A percentile compares a stretch with the other conserved stretches of the same genome.
phyloP scores from a whole-genome alignment of 1,284 basidiomycete species.

The Gymnopus androsaceus region DNA sequence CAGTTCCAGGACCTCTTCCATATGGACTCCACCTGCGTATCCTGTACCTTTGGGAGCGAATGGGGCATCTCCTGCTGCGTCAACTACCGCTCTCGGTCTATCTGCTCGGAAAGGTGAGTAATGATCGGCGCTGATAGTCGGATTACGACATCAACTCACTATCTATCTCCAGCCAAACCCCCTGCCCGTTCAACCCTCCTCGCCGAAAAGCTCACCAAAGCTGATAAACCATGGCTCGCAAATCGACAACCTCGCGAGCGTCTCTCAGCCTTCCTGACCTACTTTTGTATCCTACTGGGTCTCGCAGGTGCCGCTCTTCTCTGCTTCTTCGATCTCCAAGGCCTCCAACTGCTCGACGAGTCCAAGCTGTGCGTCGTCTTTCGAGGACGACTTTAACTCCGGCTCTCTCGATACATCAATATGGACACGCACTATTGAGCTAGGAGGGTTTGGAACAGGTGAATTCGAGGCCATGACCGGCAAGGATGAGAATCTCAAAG shows the following conservation, averaged over 20 bases:
- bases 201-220: slow-evolving; percentile 43
- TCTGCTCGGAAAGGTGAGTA: slow-evolving; percentile 32
- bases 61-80: slow-evolving; percentile 30
- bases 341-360: slow-evolving; percentile 38
- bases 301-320: slow-evolving; percentile 41
- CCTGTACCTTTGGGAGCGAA: slow-evolving; percentile 23
- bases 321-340: slow-evolving; percentile 40
- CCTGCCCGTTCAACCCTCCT: slow-evolving; percentile 51
- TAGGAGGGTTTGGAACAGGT: slow-evolving; percentile 78
- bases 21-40: slow-evolving; percentile 61
- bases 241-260: slow-evolving; percentile 35
- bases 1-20: slow-evolving; percentile 59
- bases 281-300: slow-evolving; percentile 44
- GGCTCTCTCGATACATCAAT: slow-evolving; percentile 40
- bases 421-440: slow-evolving; percentile 66
- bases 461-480: slow-evolving; percentile 82
- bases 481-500: slow-evolving; percentile 70
- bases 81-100: slow-evolving; percentile 32
- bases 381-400: slow-evolving; percentile 69
- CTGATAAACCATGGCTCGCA: slow-evolving; percentile 56
- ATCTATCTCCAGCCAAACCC: slow-evolving; percentile 33
- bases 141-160: neutral
- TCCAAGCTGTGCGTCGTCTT: slow-evolving; percentile 61
- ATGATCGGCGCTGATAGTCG: neutral
- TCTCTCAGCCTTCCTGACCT: slow-evolving; percentile 46